Percentiles rank a stretch among this genome's conserved stretches.
Conservation (phyloP, 2,329 filamentous ascomycete genomes). For the Colletotrichum sp. region DNA sequence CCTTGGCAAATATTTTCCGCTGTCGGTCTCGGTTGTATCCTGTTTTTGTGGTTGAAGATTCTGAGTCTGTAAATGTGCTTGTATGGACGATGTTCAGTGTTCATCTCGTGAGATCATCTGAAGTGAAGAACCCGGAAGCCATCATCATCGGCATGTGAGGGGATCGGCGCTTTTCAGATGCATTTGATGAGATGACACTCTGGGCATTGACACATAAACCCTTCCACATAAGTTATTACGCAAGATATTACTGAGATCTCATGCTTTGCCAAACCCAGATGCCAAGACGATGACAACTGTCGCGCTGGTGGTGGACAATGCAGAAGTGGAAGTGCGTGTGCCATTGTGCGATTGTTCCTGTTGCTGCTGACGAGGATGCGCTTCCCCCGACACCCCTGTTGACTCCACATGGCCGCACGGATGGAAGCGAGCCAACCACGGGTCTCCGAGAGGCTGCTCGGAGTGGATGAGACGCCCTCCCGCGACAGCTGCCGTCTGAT, state of each 20-base stretch:
- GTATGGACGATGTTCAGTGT: neutral
- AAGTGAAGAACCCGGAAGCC: neutral
- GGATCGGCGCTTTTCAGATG: neutral
- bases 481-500: conserved; percentile 21
- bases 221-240: neutral
- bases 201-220: neutral
- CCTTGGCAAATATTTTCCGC: neutral
- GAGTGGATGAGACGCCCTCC: conserved; percentile 14
- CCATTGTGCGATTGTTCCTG: neutral
- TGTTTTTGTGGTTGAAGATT: neutral
- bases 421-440: neutral
- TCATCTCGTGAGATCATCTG: neutral
- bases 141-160: neutral
- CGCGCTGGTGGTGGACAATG: neutral
- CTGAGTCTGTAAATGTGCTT: neutral
- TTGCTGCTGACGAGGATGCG: neutral
- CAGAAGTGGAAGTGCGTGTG: neutral
- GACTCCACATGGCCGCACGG: neutral
- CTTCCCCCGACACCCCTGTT: neutral
- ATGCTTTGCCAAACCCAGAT: neutral
- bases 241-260: neutral
- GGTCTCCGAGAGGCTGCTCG: neutral
- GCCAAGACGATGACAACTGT: neutral
- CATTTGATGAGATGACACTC: neutral
- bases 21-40: neutral